These are phyloP conservation scores for Candida dendrica DNA, from an alignment of 805 yeast species.

Conservation along the genomic window DNA sequence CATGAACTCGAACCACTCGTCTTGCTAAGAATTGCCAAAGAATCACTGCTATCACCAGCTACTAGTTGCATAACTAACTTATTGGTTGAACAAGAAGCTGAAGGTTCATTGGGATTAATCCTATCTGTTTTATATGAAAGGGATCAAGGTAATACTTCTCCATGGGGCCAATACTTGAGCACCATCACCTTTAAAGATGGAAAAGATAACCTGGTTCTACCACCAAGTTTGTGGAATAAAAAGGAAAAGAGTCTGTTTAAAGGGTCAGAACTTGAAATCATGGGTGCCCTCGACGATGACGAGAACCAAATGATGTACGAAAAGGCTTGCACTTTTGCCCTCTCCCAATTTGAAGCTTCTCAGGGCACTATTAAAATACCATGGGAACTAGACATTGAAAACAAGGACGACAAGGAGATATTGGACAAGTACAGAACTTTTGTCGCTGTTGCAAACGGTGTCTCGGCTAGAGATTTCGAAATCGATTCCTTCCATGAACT, in stretches of 20 bases:
- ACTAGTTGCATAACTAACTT: conserved; percentile 62
- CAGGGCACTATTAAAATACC: conserved; percentile 23
- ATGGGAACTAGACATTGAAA: conserved; percentile 19
- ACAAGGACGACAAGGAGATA: conserved; percentile 17
- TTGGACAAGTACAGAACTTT: conserved; percentile 35
- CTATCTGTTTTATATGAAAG: conserved; percentile 69
- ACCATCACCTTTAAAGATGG: conserved; percentile 34
- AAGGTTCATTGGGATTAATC: conserved; percentile 62
- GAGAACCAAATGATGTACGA: conserved; percentile 34
- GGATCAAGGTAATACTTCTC: conserved; percentile 52
- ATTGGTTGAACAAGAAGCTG: conserved; percentile 48
- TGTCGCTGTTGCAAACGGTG: conserved; percentile 49
- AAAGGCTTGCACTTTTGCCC: conserved; percentile 27
- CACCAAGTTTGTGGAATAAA: conserved; percentile 63
- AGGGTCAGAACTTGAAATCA: conserved; percentile 53
- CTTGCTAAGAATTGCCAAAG: conserved; percentile 56
- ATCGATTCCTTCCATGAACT: conserved; percentile 70
- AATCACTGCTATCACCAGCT: conserved; percentile 47
- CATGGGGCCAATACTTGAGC: conserved; percentile 67
- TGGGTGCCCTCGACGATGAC: conserved; percentile 50
- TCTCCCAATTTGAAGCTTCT: conserved; percentile 17
- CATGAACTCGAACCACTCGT: conserved; percentile 20
- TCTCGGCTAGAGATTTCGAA: conserved; percentile 75
- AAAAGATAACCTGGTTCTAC: conserved; percentile 30
- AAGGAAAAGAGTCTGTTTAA: conserved; percentile 37